These are phyloP conservation scores for Chlamydomonas urium DNA, from an alignment of 139 green algal species.

Conservation along the genomic window DNA sequence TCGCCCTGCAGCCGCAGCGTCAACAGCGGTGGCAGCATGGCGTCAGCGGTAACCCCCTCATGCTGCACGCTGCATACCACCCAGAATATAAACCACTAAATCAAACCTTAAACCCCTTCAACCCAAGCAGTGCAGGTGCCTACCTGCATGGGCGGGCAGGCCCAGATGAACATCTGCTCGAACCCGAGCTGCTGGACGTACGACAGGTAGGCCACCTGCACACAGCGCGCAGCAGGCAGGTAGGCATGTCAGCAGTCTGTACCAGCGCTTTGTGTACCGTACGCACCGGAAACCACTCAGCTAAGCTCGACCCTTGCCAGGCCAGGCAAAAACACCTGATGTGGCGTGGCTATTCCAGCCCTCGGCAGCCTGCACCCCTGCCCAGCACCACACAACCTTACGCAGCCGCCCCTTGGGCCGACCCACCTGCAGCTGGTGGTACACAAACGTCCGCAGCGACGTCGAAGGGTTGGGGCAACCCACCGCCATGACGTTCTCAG, in stretches of 20 bases:
- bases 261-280: no score
- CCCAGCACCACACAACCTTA: neutral
- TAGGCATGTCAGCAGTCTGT: no score
- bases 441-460: slow-evolving; percentile 91
- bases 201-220: slow-evolving; percentile 85
- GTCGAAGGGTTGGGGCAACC: slow-evolving; percentile 23
- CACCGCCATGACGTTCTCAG: slow-evolving; percentile 44
- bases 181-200: slow-evolving; percentile 84
- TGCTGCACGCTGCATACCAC: slow-evolving; percentile 77
- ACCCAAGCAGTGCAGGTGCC: slow-evolving; percentile 9
- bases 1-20: slow-evolving; percentile 69
- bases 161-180: slow-evolving; percentile 97
- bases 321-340: no score
- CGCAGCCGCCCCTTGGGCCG: neutral
- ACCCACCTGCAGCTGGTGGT: slow-evolving; percentile 89
- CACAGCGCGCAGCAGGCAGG: no score
- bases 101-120: no score
- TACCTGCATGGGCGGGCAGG: slow-evolving; percentile 89
- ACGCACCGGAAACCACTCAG: no score
- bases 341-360: no score
- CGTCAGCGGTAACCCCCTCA: no score
- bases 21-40: neutral
- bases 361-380: no score
- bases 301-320: no score
- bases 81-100: slow-evolving; percentile 98